Conservation (phyloP, 805 yeast genomes). For the Kodamaea jinghongensis region DNA sequence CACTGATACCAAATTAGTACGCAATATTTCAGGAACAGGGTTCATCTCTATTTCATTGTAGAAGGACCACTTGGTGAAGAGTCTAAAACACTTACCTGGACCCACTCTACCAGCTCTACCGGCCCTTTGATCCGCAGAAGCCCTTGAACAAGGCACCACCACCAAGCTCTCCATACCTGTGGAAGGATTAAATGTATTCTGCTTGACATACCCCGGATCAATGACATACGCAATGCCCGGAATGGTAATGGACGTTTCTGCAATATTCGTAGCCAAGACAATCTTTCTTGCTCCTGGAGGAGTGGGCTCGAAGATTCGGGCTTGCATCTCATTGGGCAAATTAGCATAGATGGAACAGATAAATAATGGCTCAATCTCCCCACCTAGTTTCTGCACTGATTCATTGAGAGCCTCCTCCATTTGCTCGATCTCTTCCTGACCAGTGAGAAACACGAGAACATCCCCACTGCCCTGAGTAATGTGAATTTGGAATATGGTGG, state of each 20-base stretch:
- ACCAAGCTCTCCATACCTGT: slow-evolving; percentile 47
- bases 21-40: slow-evolving; percentile 88
- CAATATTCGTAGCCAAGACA: slow-evolving; percentile 93
- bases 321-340: slow-evolving; percentile 80
- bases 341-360: slow-evolving; percentile 90
- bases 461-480: slow-evolving; percentile 68
- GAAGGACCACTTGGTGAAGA: slow-evolving; percentile 82
- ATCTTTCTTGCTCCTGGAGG: slow-evolving; percentile 79
- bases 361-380: slow-evolving; percentile 57
- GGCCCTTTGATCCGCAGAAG: slow-evolving; percentile 46
- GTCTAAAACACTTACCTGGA: slow-evolving; percentile 58
- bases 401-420: slow-evolving; percentile 70
- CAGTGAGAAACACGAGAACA: slow-evolving; percentile 86
- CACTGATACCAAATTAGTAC: slow-evolving; percentile 77
- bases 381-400: slow-evolving; percentile 61
- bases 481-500: slow-evolving; percentile 86
- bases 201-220: slow-evolving; percentile 47
- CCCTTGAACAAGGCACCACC: slow-evolving; percentile 44
- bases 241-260: slow-evolving; percentile 46
- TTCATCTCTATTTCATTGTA: slow-evolving; percentile 71
- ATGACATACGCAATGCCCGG: slow-evolving; percentile 43
- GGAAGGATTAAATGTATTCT: slow-evolving; percentile 39
- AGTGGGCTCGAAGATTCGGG: slow-evolving; percentile 80
- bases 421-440: slow-evolving; percentile 93
- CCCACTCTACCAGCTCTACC: slow-evolving; percentile 50